Evolutionary conservation across 768 basidiomycete genomes (phyloP).

Genomic region (Cyclocybe aegerita): DNA sequence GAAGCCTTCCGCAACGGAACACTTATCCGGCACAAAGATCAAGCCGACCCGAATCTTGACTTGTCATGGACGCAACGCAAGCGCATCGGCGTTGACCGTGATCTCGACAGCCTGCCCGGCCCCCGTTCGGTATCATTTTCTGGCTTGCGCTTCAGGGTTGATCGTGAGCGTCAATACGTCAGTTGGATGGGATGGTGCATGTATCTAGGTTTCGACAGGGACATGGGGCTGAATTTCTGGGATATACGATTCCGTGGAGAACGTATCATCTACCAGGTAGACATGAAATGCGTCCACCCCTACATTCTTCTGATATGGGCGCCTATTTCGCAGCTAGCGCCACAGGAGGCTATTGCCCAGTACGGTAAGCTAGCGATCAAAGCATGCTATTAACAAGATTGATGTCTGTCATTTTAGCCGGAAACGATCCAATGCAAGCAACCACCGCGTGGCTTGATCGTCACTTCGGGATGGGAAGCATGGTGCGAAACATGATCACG

Average conservation of each 20-base stretch:
- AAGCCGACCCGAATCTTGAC: conserved; percentile 28
- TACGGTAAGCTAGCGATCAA: conserved; percentile 36
- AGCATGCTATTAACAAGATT: neutral
- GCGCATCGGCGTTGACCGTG: conserved; percentile 37
- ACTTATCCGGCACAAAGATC: conserved; percentile 38
- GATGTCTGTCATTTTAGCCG: conserved; percentile 33
- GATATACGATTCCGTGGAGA: conserved; percentile 57
- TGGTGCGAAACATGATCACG: conserved; percentile 60
- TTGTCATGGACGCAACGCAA: conserved; percentile 47
- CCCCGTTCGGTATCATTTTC: conserved; percentile 63
- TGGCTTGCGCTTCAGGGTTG: conserved; percentile 57
- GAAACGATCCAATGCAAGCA: conserved; percentile 60
- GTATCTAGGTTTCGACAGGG: conserved; percentile 62
- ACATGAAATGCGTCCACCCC: neutral
- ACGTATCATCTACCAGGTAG: conserved; percentile 60
- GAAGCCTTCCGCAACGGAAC: conserved; percentile 54
- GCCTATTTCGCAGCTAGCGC: conserved; percentile 39
- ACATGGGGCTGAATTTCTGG: conserved; percentile 66
- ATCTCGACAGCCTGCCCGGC: conserved; percentile 65
- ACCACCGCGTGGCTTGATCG: conserved; percentile 64
- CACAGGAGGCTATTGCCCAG: conserved; percentile 64
- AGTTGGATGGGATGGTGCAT: conserved; percentile 70
- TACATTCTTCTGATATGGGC: no score
- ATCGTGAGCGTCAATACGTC: conserved; percentile 50
- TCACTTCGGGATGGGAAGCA: conserved; percentile 60